Evolutionary conservation across 495 filamentous ascomycete species (phyloP).

Genomic region (Penicillium pancosmium): DNA sequence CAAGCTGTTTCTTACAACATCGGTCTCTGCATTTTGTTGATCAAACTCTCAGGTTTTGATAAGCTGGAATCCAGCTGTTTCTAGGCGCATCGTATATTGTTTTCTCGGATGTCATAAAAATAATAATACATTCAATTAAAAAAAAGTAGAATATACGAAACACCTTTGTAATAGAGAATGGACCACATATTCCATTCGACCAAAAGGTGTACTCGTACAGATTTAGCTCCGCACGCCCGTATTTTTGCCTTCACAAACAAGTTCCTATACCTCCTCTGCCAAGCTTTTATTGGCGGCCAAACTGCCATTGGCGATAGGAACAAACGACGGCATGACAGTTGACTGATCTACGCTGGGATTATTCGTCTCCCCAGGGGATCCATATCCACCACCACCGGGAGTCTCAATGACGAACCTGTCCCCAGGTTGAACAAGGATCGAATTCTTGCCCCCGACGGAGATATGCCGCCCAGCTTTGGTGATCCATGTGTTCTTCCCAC

Average conservation of each 20-base stretch:
- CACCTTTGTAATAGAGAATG: too few species aligned
- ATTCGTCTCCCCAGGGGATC: slow-evolving; percentile 10
- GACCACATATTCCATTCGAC: too few species aligned
- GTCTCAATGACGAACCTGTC: slow-evolving; percentile 72
- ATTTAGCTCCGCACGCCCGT: too few species aligned
- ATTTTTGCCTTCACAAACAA: background rate
- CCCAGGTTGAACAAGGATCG: slow-evolving; percentile 73
- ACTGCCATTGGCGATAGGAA: slow-evolving; percentile 18
- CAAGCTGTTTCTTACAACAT: too few species aligned
- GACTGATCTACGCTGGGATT: background rate
- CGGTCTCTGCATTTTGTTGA: too few species aligned
- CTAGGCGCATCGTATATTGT: too few species aligned
- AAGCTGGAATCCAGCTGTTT: too few species aligned
- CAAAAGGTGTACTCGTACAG: too few species aligned
- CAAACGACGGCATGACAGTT: slow-evolving; percentile 8
- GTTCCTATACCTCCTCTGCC: slow-evolving; percentile 15
- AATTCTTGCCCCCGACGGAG: slow-evolving; percentile 79
- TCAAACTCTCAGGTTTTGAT: too few species aligned
- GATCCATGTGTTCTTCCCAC: slow-evolving; percentile 42
- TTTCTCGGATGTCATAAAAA: too few species aligned
- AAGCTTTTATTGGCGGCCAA: slow-evolving; percentile 10
- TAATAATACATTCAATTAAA: too few species aligned
- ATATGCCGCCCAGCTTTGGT: slow-evolving; percentile 44
- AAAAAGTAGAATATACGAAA: too few species aligned
- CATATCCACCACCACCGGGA: slow-evolving; percentile 49